A percentile compares a stretch with the other conserved stretches of the same genome.
phyloP scores from a whole-genome alignment of 169 alveolate species.

The Plasmodium coatneyi region DNA sequence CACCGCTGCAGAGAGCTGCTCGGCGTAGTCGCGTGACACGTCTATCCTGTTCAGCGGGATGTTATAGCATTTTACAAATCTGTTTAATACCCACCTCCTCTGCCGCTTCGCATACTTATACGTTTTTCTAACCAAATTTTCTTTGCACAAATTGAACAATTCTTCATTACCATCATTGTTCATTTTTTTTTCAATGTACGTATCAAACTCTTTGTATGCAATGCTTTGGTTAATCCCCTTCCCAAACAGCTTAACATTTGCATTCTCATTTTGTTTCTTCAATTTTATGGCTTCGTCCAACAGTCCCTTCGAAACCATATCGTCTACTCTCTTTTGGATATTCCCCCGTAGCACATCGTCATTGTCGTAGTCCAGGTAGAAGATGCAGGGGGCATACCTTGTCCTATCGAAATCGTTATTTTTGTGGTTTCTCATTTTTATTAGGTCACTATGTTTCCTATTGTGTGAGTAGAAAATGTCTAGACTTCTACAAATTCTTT shows the following conservation, averaged over 20 bases:
- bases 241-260: conserved; percentile 26
- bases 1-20: conserved; percentile 23
- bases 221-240: conserved; percentile 64
- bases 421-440: conserved; percentile 68
- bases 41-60: conserved; percentile 41
- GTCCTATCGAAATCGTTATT: conserved; percentile 62
- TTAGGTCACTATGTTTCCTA: conserved; percentile 80
- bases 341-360: conserved; percentile 73
- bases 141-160: conserved; percentile 70
- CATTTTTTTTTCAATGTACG: conserved; percentile 60
- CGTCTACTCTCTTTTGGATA: conserved; percentile 58
- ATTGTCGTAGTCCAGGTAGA: conserved; percentile 29
- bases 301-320: conserved; percentile 55
- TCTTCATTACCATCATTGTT: conserved; percentile 23
- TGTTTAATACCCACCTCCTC: conserved; percentile 83
- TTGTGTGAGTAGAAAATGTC: conserved; percentile 75
- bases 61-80: conserved; percentile 64
- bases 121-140: conserved; percentile 78
- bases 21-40: conserved; percentile 28
- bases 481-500: conserved; percentile 77
- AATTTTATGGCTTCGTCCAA: conserved; percentile 31
- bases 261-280: conserved; percentile 71
- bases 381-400: conserved; percentile 32
- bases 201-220: conserved; percentile 84
- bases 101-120: conserved; percentile 82